These are phyloP conservation scores for Pestalotiopsis sp. DNA, from an alignment of 2,329 filamentous ascomycete genomes.

Conservation along the genomic window DNA sequence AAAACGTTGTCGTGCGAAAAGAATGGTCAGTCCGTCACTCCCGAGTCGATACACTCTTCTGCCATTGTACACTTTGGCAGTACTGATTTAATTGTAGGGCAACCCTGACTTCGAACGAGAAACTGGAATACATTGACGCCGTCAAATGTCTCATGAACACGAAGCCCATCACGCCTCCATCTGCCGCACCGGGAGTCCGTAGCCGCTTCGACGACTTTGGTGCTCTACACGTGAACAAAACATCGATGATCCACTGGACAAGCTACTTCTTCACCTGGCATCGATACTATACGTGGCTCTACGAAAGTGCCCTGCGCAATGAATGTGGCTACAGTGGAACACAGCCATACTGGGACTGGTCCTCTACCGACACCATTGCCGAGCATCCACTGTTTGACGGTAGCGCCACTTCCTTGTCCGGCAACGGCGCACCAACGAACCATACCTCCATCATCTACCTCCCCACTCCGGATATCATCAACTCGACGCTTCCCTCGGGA, in stretches of 20 bases:
- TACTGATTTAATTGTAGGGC: background rate
- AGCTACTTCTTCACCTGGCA: conserved; percentile 20
- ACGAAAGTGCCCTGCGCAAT: conserved; percentile 34
- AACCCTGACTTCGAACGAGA: background rate
- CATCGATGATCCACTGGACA: conserved; percentile 24
- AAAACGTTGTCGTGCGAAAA: background rate
- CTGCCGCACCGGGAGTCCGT: conserved; percentile 28
- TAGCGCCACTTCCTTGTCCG: conserved; percentile 43
- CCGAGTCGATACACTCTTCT: background rate
- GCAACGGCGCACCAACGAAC: conserved; percentile 35
- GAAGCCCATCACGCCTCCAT: background rate
- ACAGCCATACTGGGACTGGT: conserved; percentile 46
- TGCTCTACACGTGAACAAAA: conserved; percentile 9
- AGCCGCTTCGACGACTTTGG: conserved; percentile 36
- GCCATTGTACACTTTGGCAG: background rate
- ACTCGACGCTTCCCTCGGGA: conserved; percentile 38
- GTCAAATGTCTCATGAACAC: background rate
- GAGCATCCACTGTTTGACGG: conserved; percentile 52
- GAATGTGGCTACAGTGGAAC: conserved; percentile 12
- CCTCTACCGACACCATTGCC: conserved; percentile 33
- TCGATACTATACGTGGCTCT: conserved; percentile 33
- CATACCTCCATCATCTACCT: conserved; percentile 19
- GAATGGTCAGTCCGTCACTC: background rate
- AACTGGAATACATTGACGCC: background rate
- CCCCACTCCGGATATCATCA: conserved; percentile 1